Evolutionary conservation across 2,329 filamentous ascomycete species (phyloP), one percentile per base, ranked within the genome.

Genomic region (Raffaelea albimanens): DNA sequence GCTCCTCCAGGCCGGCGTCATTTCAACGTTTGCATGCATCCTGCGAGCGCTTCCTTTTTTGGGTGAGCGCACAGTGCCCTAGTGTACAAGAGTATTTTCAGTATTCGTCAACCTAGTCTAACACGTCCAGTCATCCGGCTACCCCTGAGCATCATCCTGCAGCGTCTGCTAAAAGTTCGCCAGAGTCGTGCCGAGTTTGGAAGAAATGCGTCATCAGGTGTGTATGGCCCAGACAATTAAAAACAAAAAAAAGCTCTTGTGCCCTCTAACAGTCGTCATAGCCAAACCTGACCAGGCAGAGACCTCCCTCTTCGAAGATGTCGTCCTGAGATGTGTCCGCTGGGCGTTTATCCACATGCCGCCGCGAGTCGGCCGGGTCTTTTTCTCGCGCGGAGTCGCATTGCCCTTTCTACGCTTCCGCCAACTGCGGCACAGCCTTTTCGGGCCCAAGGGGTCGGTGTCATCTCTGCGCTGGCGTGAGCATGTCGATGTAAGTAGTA

Each of bases 331-430:
- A 50, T 88, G 83, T 58, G 84, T 93, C 33, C 76, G 85, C 46
- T 89, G 85, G 70, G 84, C 83, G 14, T 91, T 91, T 59, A 76
- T 80, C 22, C 75, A 78, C 52, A 78, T 91, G 53, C 82, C 83
- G 3, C 73, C 83, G 9, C 71, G 67, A 31, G 75, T 91, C 22
- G 82, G 82, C 5, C 74, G 82, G 36, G 80, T 90, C 16, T 91
- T 93, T 70, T 87, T 93, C 61, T 83, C 80, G 7, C 87, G 83
- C 65, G 62, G 68, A 29, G 85, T 93, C 10, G 76, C 83, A 1
- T 61, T 87, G 44, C 85, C 86, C 0, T 91, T 91, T 61, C 62
- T 90, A 50, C 71, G 75, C 44, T 93, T 86, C 64, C 79, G 87
- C 33, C 81, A 90, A 77, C 62, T 88, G 43, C 73, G 85, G 20